Evolutionary conservation across 345 rosid species (phyloP), one percentile per base, ranked within the genome.

Genomic region (Populus euphratica): DNA sequence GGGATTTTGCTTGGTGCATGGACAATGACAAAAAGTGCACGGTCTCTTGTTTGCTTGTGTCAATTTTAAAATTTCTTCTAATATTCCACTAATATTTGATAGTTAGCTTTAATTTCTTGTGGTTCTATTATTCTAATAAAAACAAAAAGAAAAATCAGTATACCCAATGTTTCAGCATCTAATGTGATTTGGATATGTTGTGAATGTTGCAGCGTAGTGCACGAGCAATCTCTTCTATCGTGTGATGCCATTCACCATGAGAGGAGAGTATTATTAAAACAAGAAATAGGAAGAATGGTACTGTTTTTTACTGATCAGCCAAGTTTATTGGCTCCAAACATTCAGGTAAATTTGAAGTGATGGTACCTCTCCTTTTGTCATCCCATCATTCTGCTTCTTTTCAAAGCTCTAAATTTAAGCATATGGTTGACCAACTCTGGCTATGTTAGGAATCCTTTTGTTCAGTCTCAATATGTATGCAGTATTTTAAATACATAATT

Each of bases 211-310:
- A 96, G 99, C 81, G 98, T 92, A 86, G 99, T 94, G 77, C 97
- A 94, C 59, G 99, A 96, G 85, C 99, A 96, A 84, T 97, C 98
- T 62, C 69, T 92, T 73, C 69, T 85, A 75, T 88, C 89, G 25
- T 96, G 97, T 84, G 92, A 90, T 85, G 88, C 87, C 73, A 90
- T 91, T 80, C 98, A 92, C 82, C 87, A 81, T 81, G 99, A 94
- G 87, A 91, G 99, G 83, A 90, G 98, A 86, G 92, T 92, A 86
- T 82, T 96, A 78, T 78, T 94, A 70, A 96, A 96, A 87, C 98
- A 96, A 83, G 99, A 96, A 87, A 91, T 94, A 68, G 97, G 98
- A 79, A 90, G 97, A 88, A 96, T 96, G 99, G 97, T 94, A 80
- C 89, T 94, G 78, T 96, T 96, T 84, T 94, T 94, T 74, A 91